phyloP scores from a whole-genome alignment of 352 stramenopile species.

The Phytophthora pseudosyringae region DNA sequence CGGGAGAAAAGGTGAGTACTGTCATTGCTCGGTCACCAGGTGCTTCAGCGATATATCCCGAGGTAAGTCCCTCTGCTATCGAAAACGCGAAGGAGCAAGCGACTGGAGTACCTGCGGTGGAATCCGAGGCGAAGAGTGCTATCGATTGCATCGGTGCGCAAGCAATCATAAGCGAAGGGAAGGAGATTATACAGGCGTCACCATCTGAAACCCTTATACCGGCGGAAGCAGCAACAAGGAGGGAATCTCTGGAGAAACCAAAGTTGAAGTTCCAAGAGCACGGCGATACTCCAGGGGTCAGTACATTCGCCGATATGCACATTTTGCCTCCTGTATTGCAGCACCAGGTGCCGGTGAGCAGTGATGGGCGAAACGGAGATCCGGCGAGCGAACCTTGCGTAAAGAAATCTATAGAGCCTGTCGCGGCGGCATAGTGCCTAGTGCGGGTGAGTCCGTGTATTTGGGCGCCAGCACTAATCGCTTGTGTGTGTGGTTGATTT shows the following conservation, averaged over 20 bases:
- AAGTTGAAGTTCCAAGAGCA: constrained; percentile 11
- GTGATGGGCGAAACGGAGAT: constrained; percentile 34
- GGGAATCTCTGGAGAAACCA: constrained; percentile 1
- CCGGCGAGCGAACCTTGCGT: constrained; percentile 35
- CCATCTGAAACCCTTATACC: neutral
- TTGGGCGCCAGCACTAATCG: constrained; percentile 37
- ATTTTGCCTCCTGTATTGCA: constrained; percentile 30
- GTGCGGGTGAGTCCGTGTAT: constrained; percentile 35
- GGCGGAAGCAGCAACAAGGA: constrained; percentile 7
- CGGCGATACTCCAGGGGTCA: constrained; percentile 35
- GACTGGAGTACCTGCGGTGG: neutral
- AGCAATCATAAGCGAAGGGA: constrained; percentile 7
- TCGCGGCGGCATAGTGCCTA: constrained; percentile 29
- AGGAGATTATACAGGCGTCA: constrained; percentile 1
- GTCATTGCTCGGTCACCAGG: constrained; percentile 1
- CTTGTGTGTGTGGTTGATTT: constrained; percentile 39
- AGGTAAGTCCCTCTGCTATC: constrained; percentile 11
- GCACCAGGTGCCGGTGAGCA: constrained; percentile 31
- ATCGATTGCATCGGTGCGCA: constrained; percentile 1
- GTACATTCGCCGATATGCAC: constrained; percentile 37
- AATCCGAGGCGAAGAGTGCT: neutral
- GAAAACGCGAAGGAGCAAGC: constrained; percentile 1
- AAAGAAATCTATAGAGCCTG: constrained; percentile 46
- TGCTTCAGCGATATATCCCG: neutral
- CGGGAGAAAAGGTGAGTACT: constrained; percentile 15